These are phyloP conservation scores for Saccharomyces mikatae DNA, from an alignment of 805 yeast genomes.

Conservation along the genomic window DNA sequence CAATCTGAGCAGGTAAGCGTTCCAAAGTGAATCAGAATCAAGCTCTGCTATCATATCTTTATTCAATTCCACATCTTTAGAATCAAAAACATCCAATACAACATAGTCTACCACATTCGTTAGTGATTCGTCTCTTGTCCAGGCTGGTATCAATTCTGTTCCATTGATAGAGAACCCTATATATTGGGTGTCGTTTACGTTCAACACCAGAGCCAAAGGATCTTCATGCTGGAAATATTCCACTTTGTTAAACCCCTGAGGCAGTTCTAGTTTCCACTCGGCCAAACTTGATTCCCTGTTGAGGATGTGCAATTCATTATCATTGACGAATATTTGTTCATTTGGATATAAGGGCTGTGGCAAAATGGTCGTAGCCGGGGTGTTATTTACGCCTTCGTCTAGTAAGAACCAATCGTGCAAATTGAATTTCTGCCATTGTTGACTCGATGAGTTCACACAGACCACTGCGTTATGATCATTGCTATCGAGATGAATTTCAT, in stretches of 20 bases:
- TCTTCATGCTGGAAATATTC: constrained; percentile 7
- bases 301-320: constrained; percentile 10
- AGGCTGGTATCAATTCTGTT: constrained; percentile 19
- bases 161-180: constrained; percentile 11
- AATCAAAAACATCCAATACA: constrained; percentile 16
- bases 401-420: constrained; percentile 17
- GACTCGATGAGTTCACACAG: background rate
- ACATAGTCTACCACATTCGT: constrained; percentile 32
- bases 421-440: constrained; percentile 6
- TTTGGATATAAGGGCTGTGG: constrained; percentile 15
- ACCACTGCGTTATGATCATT: constrained; percentile 9
- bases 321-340: constrained; percentile 4
- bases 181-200: constrained; percentile 9
- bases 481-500: constrained; percentile 9
- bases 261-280: constrained; percentile 12
- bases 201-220: background rate
- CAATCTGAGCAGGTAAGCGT: constrained; percentile 27
- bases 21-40: constrained; percentile 2
- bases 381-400: background rate
- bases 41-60: constrained; percentile 9
- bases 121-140: constrained; percentile 41
- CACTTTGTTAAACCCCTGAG: constrained; percentile 10
- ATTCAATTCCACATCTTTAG: constrained; percentile 14
- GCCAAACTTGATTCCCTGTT: constrained; percentile 14
- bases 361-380: constrained; percentile 2